Base-by-base conservation (phyloP, 2,329 filamentous ascomycete species). In the Aspergillus pseudonomiae region DNA sequence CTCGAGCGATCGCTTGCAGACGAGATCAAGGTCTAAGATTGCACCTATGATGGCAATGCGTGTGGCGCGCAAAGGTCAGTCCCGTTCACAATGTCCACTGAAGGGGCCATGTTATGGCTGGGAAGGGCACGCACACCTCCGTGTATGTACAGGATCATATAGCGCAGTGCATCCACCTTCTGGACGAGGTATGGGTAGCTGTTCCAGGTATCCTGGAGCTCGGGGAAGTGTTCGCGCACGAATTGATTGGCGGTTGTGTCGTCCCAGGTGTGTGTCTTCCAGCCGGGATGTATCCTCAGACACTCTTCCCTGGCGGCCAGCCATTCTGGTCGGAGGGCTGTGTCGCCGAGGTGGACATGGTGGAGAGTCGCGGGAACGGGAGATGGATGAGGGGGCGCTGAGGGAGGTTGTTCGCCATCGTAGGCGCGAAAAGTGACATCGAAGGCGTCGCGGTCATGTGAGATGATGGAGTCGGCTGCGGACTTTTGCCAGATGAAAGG, bases 1-100 rank as follows among this genome's bases (percentile, higher is more conserved):
- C 1, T 78, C 78, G 5, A 81, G 68, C 2, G 75, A 77, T 21
- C 78, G 74, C 59, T 73, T 73, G 65, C 79, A 81, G 28, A 77
- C 71, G 16, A 81, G 73, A 57, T 76, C 79, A 71, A 77, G 77
- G 69, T 77, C 78, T 4, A 78, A 56, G 2, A 74, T 67, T 6
- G 65, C 67, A 4, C 72, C 71, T 73, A 39, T 26, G 45, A 48
- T 14, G 6, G 28, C 9, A 24, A 36, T 30, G 26, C 26, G 46
- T 11, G 11, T 12, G 43, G 4, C 19, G 21, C 21, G 43, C n/a
- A 46, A 21, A n/a, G 2, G 7, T 41, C 39, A 41, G 39, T 10
- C 39, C 39, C 4, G 9, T 41, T 41, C 14, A n/a, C 39, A 41
- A 41, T 41, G 9, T n/a, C 19, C 16, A 6, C 34, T 0, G 3